Conservation (phyloP, 352 stramenopile species). For the Pythium sp. region DNA sequence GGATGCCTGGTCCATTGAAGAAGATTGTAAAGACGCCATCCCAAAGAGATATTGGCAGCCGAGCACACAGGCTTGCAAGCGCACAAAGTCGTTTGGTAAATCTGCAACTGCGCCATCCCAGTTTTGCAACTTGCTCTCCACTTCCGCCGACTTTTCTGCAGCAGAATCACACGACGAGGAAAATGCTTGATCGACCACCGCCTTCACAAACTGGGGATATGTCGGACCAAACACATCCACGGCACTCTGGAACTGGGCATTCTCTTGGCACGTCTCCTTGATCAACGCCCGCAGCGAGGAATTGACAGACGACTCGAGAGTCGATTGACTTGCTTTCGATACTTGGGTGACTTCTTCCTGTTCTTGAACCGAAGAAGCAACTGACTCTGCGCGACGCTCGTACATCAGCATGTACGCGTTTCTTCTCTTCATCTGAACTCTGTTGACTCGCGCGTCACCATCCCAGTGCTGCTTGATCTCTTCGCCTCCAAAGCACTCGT, state of each 20-base stretch:
- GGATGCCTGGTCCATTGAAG: not conserved
- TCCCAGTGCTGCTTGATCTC: conserved; percentile 69
- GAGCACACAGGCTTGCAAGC: conserved; percentile 17
- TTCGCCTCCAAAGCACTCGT: conserved; percentile 90
- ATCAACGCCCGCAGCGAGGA: conserved; percentile 19
- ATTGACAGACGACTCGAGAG: not conserved
- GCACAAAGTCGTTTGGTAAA: not conserved
- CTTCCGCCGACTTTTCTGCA: not conserved
- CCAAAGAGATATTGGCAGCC: conserved; percentile 42
- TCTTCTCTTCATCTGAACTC: conserved; percentile 57
- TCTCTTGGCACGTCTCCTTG: conserved; percentile 24
- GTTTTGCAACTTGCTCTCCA: not conserved
- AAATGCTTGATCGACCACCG: conserved; percentile 16
- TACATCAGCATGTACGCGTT: conserved; percentile 85
- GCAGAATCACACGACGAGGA: not conserved
- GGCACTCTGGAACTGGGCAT: conserved; percentile 29
- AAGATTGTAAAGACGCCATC: conserved; percentile 23
- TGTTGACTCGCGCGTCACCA: conserved; percentile 22
- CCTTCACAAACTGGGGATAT: conserved; percentile 30
- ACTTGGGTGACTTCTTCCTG: not conserved
- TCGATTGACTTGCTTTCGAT: not conserved
- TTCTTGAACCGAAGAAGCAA: not conserved
- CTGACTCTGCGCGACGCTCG: conserved; percentile 27
- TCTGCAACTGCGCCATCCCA: conserved; percentile 3
- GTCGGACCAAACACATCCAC: conserved; percentile 33